These are phyloP conservation scores for Dujonia santamariae DNA, from an alignment of 1,139 yeast genomes.

Conservation along the genomic window DNA sequence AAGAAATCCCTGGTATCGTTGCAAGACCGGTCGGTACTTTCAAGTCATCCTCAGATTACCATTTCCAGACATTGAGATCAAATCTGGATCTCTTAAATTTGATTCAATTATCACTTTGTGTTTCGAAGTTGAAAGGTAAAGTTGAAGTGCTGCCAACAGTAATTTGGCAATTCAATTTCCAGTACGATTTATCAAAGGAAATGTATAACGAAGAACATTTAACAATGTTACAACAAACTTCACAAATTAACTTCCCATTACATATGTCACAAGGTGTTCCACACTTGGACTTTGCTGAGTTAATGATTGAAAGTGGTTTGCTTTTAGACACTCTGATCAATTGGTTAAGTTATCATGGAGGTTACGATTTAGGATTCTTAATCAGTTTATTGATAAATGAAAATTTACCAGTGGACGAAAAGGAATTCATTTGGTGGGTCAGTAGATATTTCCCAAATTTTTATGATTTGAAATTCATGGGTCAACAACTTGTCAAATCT, in stretches of 20 bases:
- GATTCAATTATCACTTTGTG: constrained; percentile 84
- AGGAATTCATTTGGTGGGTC: constrained; percentile 74
- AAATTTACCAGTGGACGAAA: constrained; percentile 76
- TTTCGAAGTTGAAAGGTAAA: constrained; percentile 70
- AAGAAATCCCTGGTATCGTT: constrained; percentile 94
- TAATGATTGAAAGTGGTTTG: constrained; percentile 82
- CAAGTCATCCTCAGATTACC: constrained; percentile 86
- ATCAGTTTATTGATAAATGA: constrained; percentile 74
- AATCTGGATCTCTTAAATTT: constrained; percentile 85
- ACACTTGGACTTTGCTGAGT: constrained; percentile 76
- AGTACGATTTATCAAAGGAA: constrained; percentile 69
- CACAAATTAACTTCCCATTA: constrained; percentile 79
- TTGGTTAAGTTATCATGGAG: constrained; percentile 94
- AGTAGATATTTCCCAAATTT: constrained; percentile 74
- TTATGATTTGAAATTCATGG: constrained; percentile 79
- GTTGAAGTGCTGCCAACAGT: constrained; percentile 59
- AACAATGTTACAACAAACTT: constrained; percentile 62
- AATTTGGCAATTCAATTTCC: constrained; percentile 95
- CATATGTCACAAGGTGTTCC: constrained; percentile 81
- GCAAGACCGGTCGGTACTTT: constrained; percentile 97
- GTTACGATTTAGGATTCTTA: constrained; percentile 91
- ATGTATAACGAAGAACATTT: constrained; percentile 85
- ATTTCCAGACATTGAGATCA: constrained; percentile 89
- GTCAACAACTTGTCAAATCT: constrained; percentile 46
- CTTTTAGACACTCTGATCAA: constrained; percentile 68